Conservation (phyloP, 179 eudicot genomes). For the Beta macrorhiza region DNA sequence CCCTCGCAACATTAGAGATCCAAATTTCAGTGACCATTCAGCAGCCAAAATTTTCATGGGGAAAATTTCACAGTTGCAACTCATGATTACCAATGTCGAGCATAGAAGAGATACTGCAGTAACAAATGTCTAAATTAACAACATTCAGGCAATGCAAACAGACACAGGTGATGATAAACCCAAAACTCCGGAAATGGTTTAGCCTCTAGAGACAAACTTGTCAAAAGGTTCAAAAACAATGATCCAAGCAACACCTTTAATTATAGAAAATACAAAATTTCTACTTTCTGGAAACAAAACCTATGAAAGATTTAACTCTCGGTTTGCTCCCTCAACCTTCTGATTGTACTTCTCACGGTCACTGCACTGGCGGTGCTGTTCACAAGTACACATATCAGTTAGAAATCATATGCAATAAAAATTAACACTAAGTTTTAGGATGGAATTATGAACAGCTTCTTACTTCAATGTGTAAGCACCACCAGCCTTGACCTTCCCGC, state of each 20-base stretch:
- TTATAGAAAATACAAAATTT: conserved; percentile 19
- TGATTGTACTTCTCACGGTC: conserved; percentile 77
- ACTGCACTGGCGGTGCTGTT: conserved; percentile 83
- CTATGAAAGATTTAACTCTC: conserved; percentile 41
- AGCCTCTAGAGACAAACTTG: conserved; percentile 10
- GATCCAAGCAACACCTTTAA: neutral
- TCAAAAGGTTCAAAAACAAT: conserved; percentile 11
- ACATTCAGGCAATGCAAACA: neutral
- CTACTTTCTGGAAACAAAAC: neutral
- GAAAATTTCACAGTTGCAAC: too few species aligned
- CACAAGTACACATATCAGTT: neutral
- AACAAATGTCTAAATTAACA: too few species aligned
- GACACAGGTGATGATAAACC: neutral
- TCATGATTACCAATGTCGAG: too few species aligned
- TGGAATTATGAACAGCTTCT: neutral
- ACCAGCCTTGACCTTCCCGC: conserved; percentile 70
- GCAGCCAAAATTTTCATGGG: too few species aligned
- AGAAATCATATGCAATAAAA: neutral
- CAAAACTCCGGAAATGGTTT: conserved; percentile 7
- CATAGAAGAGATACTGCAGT: neutral
- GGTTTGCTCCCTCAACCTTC: conserved; percentile 85
- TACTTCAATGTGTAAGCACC: conserved; percentile 76
- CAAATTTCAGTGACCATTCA: too few species aligned
- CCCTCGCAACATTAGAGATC: too few species aligned
- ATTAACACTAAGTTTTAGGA: too few species aligned